Conservation (phyloP, 208 protist species). For the Willaertia magna region DNA sequence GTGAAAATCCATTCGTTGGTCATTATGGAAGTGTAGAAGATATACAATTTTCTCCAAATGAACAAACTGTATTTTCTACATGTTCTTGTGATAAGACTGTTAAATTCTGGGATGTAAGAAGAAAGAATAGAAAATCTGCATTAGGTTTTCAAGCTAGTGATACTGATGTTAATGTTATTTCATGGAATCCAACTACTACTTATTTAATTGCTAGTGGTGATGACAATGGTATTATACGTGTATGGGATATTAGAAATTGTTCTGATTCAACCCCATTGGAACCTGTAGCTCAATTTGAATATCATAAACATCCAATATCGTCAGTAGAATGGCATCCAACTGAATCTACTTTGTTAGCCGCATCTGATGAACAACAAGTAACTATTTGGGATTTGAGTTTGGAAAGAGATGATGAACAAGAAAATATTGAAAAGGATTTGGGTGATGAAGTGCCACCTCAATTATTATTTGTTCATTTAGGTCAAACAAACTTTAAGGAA, state of each 20-base stretch:
- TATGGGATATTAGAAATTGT: conserved; percentile 91
- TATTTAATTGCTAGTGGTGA: conserved; percentile 88
- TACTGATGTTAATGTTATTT: conserved; percentile 90
- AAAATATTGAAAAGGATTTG: conserved; percentile 22
- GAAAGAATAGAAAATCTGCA: conserved; percentile 42
- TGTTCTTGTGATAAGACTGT: conserved; percentile 56
- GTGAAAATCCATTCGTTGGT: conserved; percentile 38
- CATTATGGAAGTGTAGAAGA: conserved; percentile 80
- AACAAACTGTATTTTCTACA: conserved; percentile 66
- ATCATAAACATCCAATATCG: conserved; percentile 76
- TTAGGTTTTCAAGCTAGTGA: conserved; percentile 15
- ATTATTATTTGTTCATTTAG: conserved; percentile 93
- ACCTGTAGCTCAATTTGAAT: conserved; percentile 66
- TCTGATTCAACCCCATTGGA: conserved; percentile 4
- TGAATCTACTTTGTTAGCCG: conserved; percentile 83
- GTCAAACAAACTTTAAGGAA: conserved; percentile 90
- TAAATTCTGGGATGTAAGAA: conserved; percentile 75
- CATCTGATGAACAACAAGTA: conserved; percentile 69
- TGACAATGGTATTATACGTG: conserved; percentile 83
- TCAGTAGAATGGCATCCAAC: conserved; percentile 88
- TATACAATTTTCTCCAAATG: conserved; percentile 85
- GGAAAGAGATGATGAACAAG: conserved; percentile 82
- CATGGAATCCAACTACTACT: conserved; percentile 76
- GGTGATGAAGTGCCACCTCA: conserved; percentile 55
- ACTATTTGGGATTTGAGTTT: conserved; percentile 95